phyloP scores from a whole-genome alignment of 1,139 yeast species.

The Kodamaea sp. region DNA sequence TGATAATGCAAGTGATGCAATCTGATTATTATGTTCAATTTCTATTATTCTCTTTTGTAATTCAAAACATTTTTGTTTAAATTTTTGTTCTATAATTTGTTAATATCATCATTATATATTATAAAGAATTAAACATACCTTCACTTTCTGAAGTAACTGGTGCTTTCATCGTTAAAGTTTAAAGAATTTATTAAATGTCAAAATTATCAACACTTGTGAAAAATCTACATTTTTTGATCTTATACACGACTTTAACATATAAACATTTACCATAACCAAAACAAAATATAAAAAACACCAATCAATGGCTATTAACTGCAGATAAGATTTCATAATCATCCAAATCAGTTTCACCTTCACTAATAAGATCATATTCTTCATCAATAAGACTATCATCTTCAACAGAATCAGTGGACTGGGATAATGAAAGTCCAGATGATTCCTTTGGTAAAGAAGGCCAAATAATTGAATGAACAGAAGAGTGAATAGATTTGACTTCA shows the following conservation, averaged over 20 bases:
- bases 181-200: background rate
- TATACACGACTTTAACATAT: background rate
- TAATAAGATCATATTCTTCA: slow-evolving; percentile 35
- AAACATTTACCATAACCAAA: slow-evolving; percentile 1
- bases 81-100: slow-evolving; percentile 31
- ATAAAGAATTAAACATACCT: slow-evolving; percentile 26
- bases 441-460: slow-evolving; percentile 36
- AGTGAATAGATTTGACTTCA: background rate
- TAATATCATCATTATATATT: background rate
- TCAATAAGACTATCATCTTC: slow-evolving; percentile 15
- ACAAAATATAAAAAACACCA: background rate
- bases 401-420: slow-evolving; percentile 21
- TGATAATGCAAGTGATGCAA: slow-evolving; percentile 70
- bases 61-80: slow-evolving; percentile 64
- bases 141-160: slow-evolving; percentile 37
- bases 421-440: slow-evolving; percentile 11
- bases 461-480: slow-evolving; percentile 31
- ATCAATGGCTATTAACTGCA: slow-evolving; percentile 14
- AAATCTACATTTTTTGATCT: too few species aligned
- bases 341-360: slow-evolving; percentile 28
- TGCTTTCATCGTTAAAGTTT: slow-evolving; percentile 3
- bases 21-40: slow-evolving; percentile 76
- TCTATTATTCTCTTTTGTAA: slow-evolving; percentile 69
- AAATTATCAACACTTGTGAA: too few species aligned
- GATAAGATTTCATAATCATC: slow-evolving; percentile 44